These are phyloP conservation scores for Pisolithus thermaeus DNA, from an alignment of 1,284 basidiomycete genomes.

Conservation along the genomic window DNA sequence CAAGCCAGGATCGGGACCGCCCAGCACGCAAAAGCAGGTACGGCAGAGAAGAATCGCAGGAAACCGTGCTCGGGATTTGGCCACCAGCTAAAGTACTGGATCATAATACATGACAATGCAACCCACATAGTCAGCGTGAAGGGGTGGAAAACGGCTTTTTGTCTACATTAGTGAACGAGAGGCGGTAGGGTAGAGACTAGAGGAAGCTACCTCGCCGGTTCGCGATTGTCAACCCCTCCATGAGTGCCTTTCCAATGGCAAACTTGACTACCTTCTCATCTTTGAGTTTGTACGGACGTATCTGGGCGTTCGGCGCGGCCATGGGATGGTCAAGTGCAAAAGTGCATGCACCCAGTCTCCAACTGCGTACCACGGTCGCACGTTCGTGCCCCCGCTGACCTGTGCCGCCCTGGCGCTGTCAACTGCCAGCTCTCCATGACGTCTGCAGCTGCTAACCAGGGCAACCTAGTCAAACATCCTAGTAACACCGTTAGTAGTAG, in stretches of 20 bases:
- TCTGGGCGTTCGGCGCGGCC: conserved; percentile 35
- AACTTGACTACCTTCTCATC: conserved; percentile 62
- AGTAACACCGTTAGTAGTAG: too few species aligned
- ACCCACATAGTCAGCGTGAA: conserved; percentile 56
- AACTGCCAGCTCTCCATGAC: too few species aligned
- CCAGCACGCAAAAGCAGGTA: conserved; percentile 61
- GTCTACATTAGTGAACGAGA: not conserved
- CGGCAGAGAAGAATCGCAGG: conserved; percentile 48
- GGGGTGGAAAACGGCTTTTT: conserved; percentile 58
- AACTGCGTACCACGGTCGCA: not conserved
- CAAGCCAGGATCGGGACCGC: conserved; percentile 61
- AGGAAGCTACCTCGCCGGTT: conserved; percentile 52
- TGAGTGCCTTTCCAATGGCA: conserved; percentile 59
- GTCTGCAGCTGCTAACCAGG: too few species aligned
- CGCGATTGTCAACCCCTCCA: conserved; percentile 67
- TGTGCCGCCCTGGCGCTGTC: not conserved
- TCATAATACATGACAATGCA: conserved; percentile 48
- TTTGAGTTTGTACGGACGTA: conserved; percentile 44
- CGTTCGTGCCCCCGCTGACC: conserved; percentile 57
- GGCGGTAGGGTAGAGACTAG: not conserved
- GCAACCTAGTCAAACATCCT: too few species aligned
- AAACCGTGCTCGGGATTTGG: conserved; percentile 40
- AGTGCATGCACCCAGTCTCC: not conserved
- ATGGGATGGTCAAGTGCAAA: conserved; percentile 7
- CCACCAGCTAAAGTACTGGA: conserved; percentile 63